Evolutionary conservation across 495 filamentous ascomycete species (phyloP), one percentile per base, ranked within the genome.

Genomic region (Penicillium fimorum): DNA sequence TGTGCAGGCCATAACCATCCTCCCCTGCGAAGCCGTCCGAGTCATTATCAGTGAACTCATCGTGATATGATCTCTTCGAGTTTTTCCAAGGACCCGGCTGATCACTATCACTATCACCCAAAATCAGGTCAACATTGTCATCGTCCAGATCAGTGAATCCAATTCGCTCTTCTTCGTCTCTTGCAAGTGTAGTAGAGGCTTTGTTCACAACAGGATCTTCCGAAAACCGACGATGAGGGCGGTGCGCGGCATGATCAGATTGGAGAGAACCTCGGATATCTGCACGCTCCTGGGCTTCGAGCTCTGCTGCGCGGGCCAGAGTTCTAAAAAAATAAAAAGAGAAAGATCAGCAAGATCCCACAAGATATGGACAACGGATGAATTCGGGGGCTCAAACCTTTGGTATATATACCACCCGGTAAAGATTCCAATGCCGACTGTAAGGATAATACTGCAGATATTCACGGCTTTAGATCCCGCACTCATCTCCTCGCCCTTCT

Each of bases 391-490:
- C 32, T 48, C 40, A 33, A 59, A 82, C 79, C 86, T 82, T 64
- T 76, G 82, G 75, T 96, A 98, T 59, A 98, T 96, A 68, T 92
- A 79, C 72, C 83, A 87, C 0, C 90, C 92, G 0, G 93, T 91
- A 24, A 79, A 79, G 13, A 86, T 74, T 22, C 95, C 95, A 40
- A 96, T 71, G 12, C 84, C 56, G 40, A 83, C 65, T 11, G 85
- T 85, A 52, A 88, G 80, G 17, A 91, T 63, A 64, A 98, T 97
- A 71, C 86, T 88, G 22, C 83, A 70, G 63, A 94, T 94, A 64
- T 95, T 96, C 42, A 96, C 76, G 18, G 82, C 77, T 62, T 82
- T 82, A 22, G 79, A 73, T 15, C 70, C 70, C 13, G 70, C 59
- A 55, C 79, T 81, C 79, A 82, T 82, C 54, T 81, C 69, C 58